Base-by-base conservation (phyloP, 306 rosid species). In the Casuarina equisetifolia region DNA sequence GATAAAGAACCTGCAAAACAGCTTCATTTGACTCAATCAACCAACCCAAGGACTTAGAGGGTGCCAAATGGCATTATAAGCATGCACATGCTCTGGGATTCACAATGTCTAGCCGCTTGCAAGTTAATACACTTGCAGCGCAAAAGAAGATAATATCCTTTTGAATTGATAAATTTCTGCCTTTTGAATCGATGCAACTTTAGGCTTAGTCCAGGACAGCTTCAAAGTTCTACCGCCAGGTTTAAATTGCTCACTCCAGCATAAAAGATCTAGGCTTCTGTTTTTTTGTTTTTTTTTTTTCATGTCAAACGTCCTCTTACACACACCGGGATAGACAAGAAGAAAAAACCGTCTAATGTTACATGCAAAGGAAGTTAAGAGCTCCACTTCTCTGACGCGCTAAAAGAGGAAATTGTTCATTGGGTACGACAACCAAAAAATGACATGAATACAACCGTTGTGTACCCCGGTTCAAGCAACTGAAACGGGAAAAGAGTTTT, bases 1-100 rank as follows among this genome's bases (percentile, higher is more conserved):
- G 70, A 64, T 64, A 15, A 40, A 64, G 25, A 5, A 40, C 49
- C 15, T 58, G 64, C 39, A 2, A 3, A 25, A 1, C 7, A 64
- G 46, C 70, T 25, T 25, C 70, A 64, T 64, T 66, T 66, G 20
- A 66, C 49, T 42, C 10, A 66, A 17, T 66, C 71, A 40, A 40
- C 71, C n/a, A 8, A 40, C 50, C 50, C n/a, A 66, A n/a, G 4
- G 50, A 42, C 49, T 25, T 17, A 66, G 17, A 7, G 42, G n/a
- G n/a, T n/a, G n/a, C n/a, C 46, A 6, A 7, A 32, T 9, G 15
- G 42, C 40, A 50, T 17, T 40, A 63, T 38, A 36, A 8, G 71
- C 71, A 66, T 40, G 48, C 45, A 40, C 48, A 15, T 5, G 17
- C 10, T 40, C 20, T 15, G 13, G 8, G 48, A 6, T 44, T 44